Evolutionary conservation across 2,329 filamentous ascomycete species (phyloP), one percentile per base, ranked within the genome.

Genomic region (Nannizzia gypsea): DNA sequence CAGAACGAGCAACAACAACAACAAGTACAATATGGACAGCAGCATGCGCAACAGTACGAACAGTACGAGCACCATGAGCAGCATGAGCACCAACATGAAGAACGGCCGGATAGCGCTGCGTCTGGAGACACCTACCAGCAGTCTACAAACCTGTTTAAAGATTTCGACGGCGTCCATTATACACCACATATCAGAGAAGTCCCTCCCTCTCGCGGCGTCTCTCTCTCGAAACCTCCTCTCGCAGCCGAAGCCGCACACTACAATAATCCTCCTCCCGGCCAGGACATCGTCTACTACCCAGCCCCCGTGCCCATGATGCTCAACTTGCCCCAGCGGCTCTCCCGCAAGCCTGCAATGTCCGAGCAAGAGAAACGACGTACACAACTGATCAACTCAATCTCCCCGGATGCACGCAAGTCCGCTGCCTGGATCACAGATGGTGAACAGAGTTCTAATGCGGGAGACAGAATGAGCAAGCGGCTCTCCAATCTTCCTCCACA

Each of bases 271-370:
- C 70, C 68, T 56, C 86, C 86, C 1, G 86, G 84, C 3, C 84
- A 92, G 65, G 79, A 85, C 66, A 96, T 97, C 89, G 83, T 96
- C 8, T 97, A 87, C 73, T 99, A 99, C 71, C 93, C 93, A 13
- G 93, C 93, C 2, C 91, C 90, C 0, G 93, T 99, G 2, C 93
- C 93, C 2, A 86, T 88, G 63, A 91, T 95, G 85, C 80, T 99
- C 60, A 97, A 96, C 67, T 77, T 99, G 11, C 93, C 93, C 0
- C 90, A 90, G 50, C 88, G 90, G 67, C 76, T 97, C 57, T 95
- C 91, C 0, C 88, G 86, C 67, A 81, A 84, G 58, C 84, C 87
- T 6, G 75, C 82, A 2, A 28, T 26, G 20, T 75, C 79, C 8
- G 80, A 84, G 3, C 81, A 85, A 59, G 86, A 90, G 60, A 81